phyloP scores from a whole-genome alignment of 2,329 filamentous ascomycete genomes.

The Neofusicoccum ribis region DNA sequence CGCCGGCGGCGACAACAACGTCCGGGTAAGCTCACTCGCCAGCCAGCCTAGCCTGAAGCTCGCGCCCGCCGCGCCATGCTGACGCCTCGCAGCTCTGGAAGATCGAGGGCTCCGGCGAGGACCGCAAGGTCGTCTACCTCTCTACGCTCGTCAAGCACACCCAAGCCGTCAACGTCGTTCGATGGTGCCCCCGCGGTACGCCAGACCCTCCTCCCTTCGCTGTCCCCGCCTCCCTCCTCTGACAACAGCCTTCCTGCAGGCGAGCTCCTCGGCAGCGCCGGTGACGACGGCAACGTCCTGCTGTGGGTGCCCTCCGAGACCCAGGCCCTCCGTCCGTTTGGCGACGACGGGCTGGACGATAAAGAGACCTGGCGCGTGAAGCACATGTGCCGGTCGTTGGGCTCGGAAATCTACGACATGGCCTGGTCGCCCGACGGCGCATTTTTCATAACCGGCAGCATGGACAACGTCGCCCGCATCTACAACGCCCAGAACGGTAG shows the following conservation, averaged over 20 bases:
- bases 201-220: slow-evolving; percentile 24
- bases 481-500: slow-evolving; percentile 90
- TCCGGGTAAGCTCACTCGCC: slow-evolving; percentile 67
- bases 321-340: slow-evolving; percentile 66
- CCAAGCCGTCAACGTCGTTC: slow-evolving; percentile 95
- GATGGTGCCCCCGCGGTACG: slow-evolving; percentile 90
- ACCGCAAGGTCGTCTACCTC: slow-evolving; percentile 86
- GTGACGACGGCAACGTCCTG: slow-evolving; percentile 95
- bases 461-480: slow-evolving; percentile 97
- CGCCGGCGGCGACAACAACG: slow-evolving; percentile 93
- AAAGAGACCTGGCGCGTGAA: slow-evolving; percentile 97
- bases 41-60: background rate
- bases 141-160: slow-evolving; percentile 91
- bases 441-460: slow-evolving; percentile 97
- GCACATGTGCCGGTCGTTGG: slow-evolving; percentile 94
- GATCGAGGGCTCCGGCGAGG: slow-evolving; percentile 79
- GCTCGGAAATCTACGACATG: slow-evolving; percentile 95
- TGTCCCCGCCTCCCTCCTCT: slow-evolving; percentile 14
- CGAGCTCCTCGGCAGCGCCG: slow-evolving; percentile 89
- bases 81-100: slow-evolving; percentile 74
- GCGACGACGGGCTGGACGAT: slow-evolving; percentile 83
- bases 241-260: slow-evolving; percentile 55
- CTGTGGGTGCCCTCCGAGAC: slow-evolving; percentile 90
- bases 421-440: slow-evolving; percentile 97
- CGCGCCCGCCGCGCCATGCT: background rate